Conservation (phyloP, 768 basidiomycete species). For the Lentinula guzmanii region DNA sequence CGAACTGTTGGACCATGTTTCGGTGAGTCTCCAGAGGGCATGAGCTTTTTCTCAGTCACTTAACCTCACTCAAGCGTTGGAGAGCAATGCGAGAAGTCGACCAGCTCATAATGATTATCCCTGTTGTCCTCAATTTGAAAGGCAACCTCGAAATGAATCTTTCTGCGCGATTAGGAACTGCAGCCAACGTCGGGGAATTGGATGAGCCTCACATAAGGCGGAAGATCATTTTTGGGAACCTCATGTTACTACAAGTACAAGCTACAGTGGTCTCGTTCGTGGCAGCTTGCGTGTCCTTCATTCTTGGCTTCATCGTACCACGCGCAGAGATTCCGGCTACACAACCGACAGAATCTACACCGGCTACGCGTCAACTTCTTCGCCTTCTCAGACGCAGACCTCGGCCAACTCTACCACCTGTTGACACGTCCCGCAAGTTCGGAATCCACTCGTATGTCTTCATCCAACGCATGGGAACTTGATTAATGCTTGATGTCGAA, state of each 20-base stretch:
- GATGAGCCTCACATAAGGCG: slow-evolving; percentile 63
- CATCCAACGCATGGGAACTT: not conserved
- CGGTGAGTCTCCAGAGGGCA: slow-evolving; percentile 41
- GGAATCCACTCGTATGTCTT: slow-evolving; percentile 31
- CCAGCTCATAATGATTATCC: slow-evolving; percentile 95
- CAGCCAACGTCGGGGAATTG: slow-evolving; percentile 89
- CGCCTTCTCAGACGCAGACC: slow-evolving; percentile 13
- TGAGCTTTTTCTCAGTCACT: not conserved
- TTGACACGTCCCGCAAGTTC: slow-evolving; percentile 25
- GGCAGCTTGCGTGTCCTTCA: slow-evolving; percentile 71
- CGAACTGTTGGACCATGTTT: slow-evolving; percentile 80
- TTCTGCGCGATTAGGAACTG: slow-evolving; percentile 90
- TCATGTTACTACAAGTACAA: slow-evolving; percentile 88
- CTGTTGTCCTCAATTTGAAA: slow-evolving; percentile 90
- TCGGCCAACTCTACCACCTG: slow-evolving; percentile 16
- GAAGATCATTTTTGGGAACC: slow-evolving; percentile 71
- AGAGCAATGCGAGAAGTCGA: slow-evolving; percentile 83
- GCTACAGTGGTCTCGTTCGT: slow-evolving; percentile 85
- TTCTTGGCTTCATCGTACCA: slow-evolving; percentile 62
- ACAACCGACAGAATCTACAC: slow-evolving; percentile 6
- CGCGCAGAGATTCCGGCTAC: slow-evolving; percentile 13
- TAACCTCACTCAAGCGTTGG: slow-evolving; percentile 56
- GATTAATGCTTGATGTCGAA: not conserved
- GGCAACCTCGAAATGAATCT: slow-evolving; percentile 99
- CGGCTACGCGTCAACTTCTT: not conserved